Conservation (phyloP, 1,284 basidiomycete genomes). For the Psilocybe mexicana region DNA sequence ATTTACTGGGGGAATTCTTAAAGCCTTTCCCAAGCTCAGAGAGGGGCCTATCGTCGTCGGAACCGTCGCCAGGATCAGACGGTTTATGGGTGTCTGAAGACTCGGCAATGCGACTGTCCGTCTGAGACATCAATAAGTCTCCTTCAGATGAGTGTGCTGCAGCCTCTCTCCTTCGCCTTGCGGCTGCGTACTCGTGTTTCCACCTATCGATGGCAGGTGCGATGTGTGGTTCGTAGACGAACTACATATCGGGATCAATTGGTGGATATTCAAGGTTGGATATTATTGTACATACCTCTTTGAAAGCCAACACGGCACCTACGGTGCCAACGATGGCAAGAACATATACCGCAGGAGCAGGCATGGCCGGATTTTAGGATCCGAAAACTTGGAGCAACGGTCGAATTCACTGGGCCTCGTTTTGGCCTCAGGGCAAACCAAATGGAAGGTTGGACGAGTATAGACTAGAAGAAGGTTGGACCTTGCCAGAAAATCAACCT, state of each 20-base stretch:
- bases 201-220: slow-evolving; percentile 27
- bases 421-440: background rate
- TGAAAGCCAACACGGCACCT: slow-evolving; percentile 27
- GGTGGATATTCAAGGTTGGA: background rate
- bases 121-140: slow-evolving; percentile 17
- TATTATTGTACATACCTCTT: slow-evolving; percentile 25
- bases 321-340: slow-evolving; percentile 28
- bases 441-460: background rate
- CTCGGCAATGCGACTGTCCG: slow-evolving; percentile 1
- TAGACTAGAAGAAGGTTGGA: background rate
- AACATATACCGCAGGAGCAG: slow-evolving; percentile 30
- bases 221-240: slow-evolving; percentile 32
- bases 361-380: slow-evolving; percentile 21
- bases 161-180: slow-evolving; percentile 17
- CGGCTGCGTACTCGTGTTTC: slow-evolving; percentile 23
- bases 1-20: background rate
- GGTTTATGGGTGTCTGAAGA: slow-evolving; percentile 3
- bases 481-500: background rate
- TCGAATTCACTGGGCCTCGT: background rate
- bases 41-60: slow-evolving; percentile 14
- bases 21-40: slow-evolving; percentile 6
- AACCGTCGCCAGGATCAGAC: slow-evolving; percentile 12
- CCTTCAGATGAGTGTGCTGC: slow-evolving; percentile 11
- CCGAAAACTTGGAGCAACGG: background rate
- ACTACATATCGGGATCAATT: slow-evolving; percentile 18